Base-by-base conservation (phyloP, 768 basidiomycete genomes). In the Gloeopeniophorella convolvens region DNA sequence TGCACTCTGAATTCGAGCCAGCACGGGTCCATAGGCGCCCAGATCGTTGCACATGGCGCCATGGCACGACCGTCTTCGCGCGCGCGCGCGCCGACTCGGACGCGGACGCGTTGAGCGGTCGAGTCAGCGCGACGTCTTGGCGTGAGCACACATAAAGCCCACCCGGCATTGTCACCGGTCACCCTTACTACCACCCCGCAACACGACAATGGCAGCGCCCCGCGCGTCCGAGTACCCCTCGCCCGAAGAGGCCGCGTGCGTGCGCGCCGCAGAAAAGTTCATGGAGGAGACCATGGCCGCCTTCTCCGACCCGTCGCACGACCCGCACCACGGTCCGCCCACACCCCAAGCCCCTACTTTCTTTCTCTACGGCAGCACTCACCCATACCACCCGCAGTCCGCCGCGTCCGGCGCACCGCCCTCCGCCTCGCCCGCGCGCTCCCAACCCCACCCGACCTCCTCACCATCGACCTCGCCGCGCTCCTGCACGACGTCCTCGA, bases 401-500 rank as follows among this genome's bases (percentile, higher is more conserved):
- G 85, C 57, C 83, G 92, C 55, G 91, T 95, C 23, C 72, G 91
- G 45, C 80, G 74, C 58, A 87, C 85, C 1, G 88, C 91, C 1
- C 59, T 94, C 23, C 65, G 73, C 6, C 71, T 94, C 33, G 90
- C 89, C 10, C 68, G 68, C 13, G 67, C 72, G 11, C 57, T 78
- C 26, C 55, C 66, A 1, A 28, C 28, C 8, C n/a, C 67, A 34
- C 80, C 82, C 2, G 88, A 94, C 68, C 66, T 92, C 1, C 68
- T 93, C 18, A 76, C 80, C 5, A 77, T 94, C 20, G 91, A 94
- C 65, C 70, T 94, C 40, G 84, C 86, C 26, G 85, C 92, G n/a
- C 76, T 95, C 32, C 77, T 94, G 37, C 92, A 94, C 60, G 91
- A 95, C 65, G 75, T 92, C 34, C 70, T 89, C 28, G 88, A 90